A percentile compares a stretch with the other conserved stretches of the same genome.
phyloP scores from a whole-genome alignment of 768 basidiomycete species.

The Mrakia gelida region DNA sequence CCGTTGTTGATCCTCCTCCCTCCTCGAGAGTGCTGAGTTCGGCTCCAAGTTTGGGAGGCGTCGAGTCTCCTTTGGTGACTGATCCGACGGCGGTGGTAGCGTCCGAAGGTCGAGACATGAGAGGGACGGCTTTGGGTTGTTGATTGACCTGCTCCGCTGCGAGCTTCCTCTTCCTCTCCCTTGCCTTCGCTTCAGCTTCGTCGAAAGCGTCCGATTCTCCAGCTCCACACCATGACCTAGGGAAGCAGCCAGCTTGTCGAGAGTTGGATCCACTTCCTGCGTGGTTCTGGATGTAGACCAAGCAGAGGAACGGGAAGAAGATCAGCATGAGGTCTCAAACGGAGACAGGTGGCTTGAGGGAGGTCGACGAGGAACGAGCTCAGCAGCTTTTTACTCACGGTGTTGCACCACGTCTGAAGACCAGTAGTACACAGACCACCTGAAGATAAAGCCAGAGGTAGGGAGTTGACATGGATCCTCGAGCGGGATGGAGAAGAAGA shows the following conservation, averaged over 20 bases:
- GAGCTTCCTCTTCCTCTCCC: neutral
- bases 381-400: neutral
- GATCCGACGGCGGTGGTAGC: slow-evolving; percentile 5
- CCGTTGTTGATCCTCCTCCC: neutral
- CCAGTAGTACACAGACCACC: neutral
- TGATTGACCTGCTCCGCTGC: neutral
- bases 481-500: no score
- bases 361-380: neutral
- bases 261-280: neutral
- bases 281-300: neutral
- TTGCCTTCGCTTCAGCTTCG: neutral
- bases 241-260: slow-evolving; percentile 6
- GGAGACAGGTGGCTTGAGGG: no score
- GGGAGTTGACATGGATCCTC: neutral
- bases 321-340: neutral
- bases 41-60: neutral
- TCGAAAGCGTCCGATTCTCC: slow-evolving; percentile 8
- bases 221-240: neutral
- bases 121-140: neutral
- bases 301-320: no score
- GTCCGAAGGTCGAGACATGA: slow-evolving; percentile 3
- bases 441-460: neutral
- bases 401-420: neutral
- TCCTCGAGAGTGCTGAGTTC: neutral
- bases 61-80: neutral